phyloP scores from a whole-genome alignment of 2,329 filamentous ascomycete species.

The Penicillium expansum region DNA sequence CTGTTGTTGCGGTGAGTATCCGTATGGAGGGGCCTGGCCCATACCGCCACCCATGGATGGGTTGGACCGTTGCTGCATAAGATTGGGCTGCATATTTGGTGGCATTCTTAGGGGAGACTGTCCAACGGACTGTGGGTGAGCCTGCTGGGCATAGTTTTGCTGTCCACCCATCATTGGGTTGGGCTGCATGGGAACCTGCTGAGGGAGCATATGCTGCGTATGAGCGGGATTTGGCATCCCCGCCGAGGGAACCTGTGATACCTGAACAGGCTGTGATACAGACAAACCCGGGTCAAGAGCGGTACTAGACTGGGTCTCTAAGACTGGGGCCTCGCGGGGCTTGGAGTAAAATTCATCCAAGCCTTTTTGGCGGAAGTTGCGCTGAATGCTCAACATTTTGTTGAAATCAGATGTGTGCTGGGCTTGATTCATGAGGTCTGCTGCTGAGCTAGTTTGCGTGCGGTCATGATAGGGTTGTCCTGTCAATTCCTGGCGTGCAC shows the following conservation, averaged over 20 bases:
- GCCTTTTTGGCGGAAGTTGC: conserved; percentile 74
- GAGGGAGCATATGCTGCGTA: conserved; percentile 39
- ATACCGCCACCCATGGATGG: conserved; percentile 53
- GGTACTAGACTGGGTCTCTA: conserved; percentile 37
- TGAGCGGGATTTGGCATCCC: conserved; percentile 37
- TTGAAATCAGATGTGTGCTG: conserved; percentile 89
- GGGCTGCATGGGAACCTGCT: conserved; percentile 32
- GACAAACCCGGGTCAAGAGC: conserved; percentile 36
- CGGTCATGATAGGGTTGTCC: conserved; percentile 86
- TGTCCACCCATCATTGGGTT: conserved; percentile 51
- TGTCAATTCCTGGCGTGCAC: conserved; percentile 83
- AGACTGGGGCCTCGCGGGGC: conserved; percentile 71
- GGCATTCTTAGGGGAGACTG: conserved; percentile 72
- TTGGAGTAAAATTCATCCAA: conserved; percentile 78
- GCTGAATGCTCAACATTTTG: conserved; percentile 75
- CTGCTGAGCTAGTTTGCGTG: conserved; percentile 69
- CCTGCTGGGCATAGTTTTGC: conserved; percentile 65
- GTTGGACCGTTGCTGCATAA: conserved; percentile 65
- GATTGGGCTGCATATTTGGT: conserved; percentile 56
- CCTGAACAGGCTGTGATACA: conserved; percentile 40
- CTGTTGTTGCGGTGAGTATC: conserved; percentile 60
- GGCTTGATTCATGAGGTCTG: conserved; percentile 81
- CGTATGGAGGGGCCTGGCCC: conserved; percentile 48
- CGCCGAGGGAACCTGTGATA: conserved; percentile 36
- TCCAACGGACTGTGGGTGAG: conserved; percentile 67